phyloP scores from a whole-genome alignment of 2,329 filamentous ascomycete genomes.

The Diaporthe velutina region DNA sequence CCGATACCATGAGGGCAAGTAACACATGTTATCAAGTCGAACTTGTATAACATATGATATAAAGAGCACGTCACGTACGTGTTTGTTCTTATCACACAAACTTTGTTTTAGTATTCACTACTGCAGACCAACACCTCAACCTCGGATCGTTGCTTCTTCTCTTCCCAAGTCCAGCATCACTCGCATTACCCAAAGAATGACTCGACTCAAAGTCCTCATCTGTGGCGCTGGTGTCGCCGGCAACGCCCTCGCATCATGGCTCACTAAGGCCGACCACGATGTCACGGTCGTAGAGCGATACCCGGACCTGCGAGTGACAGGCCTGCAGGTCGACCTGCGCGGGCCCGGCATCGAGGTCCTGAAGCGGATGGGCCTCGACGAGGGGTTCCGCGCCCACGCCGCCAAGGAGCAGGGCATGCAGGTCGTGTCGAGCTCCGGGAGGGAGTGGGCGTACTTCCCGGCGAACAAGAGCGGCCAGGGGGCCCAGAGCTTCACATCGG shows the following conservation, averaged over 20 bases:
- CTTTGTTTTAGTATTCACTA: background rate
- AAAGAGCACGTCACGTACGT: background rate
- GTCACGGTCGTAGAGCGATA: slow-evolving; percentile 60
- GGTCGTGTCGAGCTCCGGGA: slow-evolving; percentile 58
- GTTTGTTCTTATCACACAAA: background rate
- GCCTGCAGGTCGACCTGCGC: slow-evolving; percentile 62
- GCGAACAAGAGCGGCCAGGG: slow-evolving; percentile 56
- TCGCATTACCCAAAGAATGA: slow-evolving; percentile 38
- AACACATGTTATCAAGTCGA: fast-evolving
- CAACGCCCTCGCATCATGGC: slow-evolving; percentile 56
- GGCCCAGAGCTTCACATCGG: slow-evolving; percentile 61
- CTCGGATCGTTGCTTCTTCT: too few relatives aligned
- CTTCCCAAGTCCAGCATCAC: background rate
- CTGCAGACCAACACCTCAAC: background rate
- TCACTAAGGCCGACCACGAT: slow-evolving; percentile 52
- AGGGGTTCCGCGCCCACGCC: slow-evolving; percentile 49
- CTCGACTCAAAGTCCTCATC: slow-evolving; percentile 60
- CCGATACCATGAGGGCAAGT: background rate
- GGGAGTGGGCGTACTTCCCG: slow-evolving; percentile 52
- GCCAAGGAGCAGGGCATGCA: slow-evolving; percentile 62
- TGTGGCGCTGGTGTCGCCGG: slow-evolving; percentile 61
- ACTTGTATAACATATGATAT: background rate
- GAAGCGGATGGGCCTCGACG: slow-evolving; percentile 55
- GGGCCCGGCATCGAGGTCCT: slow-evolving; percentile 55
- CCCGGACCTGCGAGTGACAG: slow-evolving; percentile 51